Percentiles rank a stretch among this genome's conserved stretches.
phyloP scores from a whole-genome alignment of 495 filamentous ascomycete species.

The Daldinia childiae region DNA sequence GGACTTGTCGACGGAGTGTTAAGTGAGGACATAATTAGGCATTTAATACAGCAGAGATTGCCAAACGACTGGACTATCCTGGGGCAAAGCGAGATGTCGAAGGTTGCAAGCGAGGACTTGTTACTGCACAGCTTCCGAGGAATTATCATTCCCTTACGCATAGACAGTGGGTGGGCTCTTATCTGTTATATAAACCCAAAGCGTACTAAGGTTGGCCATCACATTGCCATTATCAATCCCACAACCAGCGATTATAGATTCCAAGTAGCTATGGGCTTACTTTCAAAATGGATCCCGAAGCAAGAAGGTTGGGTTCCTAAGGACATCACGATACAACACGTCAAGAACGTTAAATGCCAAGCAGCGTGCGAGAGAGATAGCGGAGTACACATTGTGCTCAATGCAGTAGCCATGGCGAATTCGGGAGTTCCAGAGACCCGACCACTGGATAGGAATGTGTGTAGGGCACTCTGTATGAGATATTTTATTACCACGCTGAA shows the following conservation, averaged over 20 bases:
- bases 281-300: slow-evolving; percentile 7
- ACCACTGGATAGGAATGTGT: slow-evolving; percentile 1
- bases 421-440: slow-evolving; percentile 12
- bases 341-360: neutral
- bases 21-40: neutral
- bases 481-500: slow-evolving; percentile 24
- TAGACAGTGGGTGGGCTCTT: slow-evolving; percentile 4
- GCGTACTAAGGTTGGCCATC: neutral
- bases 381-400: slow-evolving; percentile 15
- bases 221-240: slow-evolving; percentile 10
- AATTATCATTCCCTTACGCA: slow-evolving; percentile 11
- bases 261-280: neutral
- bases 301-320: slow-evolving; percentile 6
- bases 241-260: neutral
- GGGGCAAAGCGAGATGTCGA: neutral
- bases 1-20: neutral
- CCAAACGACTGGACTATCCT: slow-evolving; percentile 10
- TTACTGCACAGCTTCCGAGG: slow-evolving; percentile 8
- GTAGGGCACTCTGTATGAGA: slow-evolving; percentile 16
- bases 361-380: slow-evolving; percentile 5
- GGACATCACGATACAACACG: neutral
- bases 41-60: slow-evolving; percentile 1
- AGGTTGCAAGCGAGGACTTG: neutral
- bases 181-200: slow-evolving; percentile 17
- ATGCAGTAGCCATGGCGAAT: slow-evolving; percentile 22